Conservation (phyloP, 768 basidiomycete species). For the Termitomyces sp. region DNA sequence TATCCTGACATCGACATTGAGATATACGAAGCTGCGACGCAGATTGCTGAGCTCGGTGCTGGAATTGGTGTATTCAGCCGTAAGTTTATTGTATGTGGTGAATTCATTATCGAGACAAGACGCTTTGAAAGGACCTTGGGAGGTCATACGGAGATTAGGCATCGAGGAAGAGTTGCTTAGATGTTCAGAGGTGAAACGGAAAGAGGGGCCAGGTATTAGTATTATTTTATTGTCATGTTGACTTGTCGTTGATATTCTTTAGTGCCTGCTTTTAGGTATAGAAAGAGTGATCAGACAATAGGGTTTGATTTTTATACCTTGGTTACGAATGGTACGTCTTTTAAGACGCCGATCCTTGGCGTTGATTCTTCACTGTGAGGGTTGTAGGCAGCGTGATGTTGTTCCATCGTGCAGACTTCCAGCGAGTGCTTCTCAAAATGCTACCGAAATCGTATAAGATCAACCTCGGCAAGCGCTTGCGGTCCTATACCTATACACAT, state of each 20-base stretch:
- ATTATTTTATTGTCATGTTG: background rate
- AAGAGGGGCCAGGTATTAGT: constrained; percentile 42
- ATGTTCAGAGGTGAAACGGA: constrained; percentile 28
- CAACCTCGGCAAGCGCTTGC: constrained; percentile 53
- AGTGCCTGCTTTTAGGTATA: constrained; percentile 50
- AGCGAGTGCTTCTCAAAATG: constrained; percentile 45
- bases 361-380: constrained; percentile 9
- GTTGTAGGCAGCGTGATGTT: constrained; percentile 40
- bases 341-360: background rate
- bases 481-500: too few relatives aligned
- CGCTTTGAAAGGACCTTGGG: constrained; percentile 37
- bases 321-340: constrained; percentile 47
- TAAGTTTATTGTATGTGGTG: constrained; percentile 7
- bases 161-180: constrained; percentile 41
- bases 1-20: constrained; percentile 52
- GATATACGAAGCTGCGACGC: constrained; percentile 46
- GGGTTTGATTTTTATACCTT: constrained; percentile 51
- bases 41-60: constrained; percentile 53
- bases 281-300: constrained; percentile 54
- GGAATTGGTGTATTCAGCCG: constrained; percentile 54
- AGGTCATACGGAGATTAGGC: constrained; percentile 37
- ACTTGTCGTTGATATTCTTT: background rate
- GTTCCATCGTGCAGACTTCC: constrained; percentile 68
- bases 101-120: background rate
- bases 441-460: constrained; percentile 41